A percentile compares a stretch with the other conserved stretches of the same genome.
Evolutionary conservation across 768 basidiomycete species (phyloP).

Genomic region (Naganishia kalamii): DNA sequence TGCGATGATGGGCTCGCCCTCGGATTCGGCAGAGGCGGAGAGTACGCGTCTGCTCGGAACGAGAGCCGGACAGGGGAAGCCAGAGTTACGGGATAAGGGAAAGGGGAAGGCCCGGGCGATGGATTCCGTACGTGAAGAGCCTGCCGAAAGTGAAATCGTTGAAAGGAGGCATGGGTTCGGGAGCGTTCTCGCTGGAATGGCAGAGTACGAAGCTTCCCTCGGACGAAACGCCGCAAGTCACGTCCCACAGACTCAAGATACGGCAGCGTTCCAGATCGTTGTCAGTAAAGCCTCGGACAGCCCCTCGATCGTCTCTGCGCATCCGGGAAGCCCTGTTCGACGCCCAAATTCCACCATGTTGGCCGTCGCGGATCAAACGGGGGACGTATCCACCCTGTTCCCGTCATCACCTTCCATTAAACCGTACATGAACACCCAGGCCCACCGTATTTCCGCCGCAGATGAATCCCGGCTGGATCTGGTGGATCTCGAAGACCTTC

Average conservation of each 20-base stretch:
- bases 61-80: not conserved
- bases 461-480: not conserved
- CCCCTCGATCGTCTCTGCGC: not conserved
- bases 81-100: not conserved
- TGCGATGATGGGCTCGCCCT: not conserved
- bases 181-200: constrained; percentile 7
- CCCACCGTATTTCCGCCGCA: not conserved
- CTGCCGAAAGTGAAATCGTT: not conserved
- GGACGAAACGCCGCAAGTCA: not conserved
- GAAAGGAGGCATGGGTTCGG: not conserved
- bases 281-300: not conserved
- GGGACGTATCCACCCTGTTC: not conserved
- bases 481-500: not conserved
- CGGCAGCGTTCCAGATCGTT: not conserved
- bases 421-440: not conserved
- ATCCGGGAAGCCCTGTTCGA: not conserved
- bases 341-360: not conserved
- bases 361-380: not conserved
- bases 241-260: not conserved
- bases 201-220: not conserved
- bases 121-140: not conserved
- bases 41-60: not conserved
- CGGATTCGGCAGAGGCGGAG: not conserved
- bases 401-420: constrained; percentile 10
- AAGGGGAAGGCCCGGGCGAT: not conserved